Evolutionary conservation across 2,329 filamentous ascomycete species (phyloP).

Genomic region (Coniella vitis): DNA sequence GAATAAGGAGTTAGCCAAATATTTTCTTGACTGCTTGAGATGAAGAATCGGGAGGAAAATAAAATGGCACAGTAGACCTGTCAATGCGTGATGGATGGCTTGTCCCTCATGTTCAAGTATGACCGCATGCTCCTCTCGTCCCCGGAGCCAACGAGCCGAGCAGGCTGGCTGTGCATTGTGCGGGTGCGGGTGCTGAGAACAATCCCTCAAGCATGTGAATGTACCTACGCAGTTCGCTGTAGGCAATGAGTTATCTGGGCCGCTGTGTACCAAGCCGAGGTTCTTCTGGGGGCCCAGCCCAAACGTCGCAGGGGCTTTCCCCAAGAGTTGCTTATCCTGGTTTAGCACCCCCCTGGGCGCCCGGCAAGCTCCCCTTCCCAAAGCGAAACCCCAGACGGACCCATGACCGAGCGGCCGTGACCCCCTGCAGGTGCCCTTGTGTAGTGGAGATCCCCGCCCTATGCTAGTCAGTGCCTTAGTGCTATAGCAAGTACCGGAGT

Average conservation of each 20-base stretch:
- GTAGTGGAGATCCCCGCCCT: neutral
- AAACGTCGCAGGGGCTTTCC: too few relatives aligned
- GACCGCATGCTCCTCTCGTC: neutral
- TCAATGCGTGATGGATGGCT: too few relatives aligned
- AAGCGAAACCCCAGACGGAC: neutral
- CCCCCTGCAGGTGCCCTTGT: neutral
- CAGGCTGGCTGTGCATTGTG: neutral
- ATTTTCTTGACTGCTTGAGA: too few relatives aligned
- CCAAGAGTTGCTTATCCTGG: constrained; percentile 8
- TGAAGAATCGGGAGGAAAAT: too few relatives aligned
- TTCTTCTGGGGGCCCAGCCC: neutral
- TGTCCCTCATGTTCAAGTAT: constrained; percentile 1
- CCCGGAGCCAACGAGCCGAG: too few relatives aligned
- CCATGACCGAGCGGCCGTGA: neutral
- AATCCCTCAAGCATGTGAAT: constrained; percentile 14
- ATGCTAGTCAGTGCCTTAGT: neutral
- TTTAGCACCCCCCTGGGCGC: neutral
- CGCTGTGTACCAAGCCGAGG: constrained; percentile 14
- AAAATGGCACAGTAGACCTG: too few relatives aligned
- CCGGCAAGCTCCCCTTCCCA: neutral
- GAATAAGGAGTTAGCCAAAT: too few relatives aligned
- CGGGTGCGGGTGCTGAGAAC: too few relatives aligned
- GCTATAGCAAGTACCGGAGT: neutral
- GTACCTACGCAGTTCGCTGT: neutral
- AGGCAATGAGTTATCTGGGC: too few relatives aligned